These are phyloP conservation scores for Chaetothyriales sp. DNA, from an alignment of 2,329 filamentous ascomycete genomes.

Conservation along the genomic window DNA sequence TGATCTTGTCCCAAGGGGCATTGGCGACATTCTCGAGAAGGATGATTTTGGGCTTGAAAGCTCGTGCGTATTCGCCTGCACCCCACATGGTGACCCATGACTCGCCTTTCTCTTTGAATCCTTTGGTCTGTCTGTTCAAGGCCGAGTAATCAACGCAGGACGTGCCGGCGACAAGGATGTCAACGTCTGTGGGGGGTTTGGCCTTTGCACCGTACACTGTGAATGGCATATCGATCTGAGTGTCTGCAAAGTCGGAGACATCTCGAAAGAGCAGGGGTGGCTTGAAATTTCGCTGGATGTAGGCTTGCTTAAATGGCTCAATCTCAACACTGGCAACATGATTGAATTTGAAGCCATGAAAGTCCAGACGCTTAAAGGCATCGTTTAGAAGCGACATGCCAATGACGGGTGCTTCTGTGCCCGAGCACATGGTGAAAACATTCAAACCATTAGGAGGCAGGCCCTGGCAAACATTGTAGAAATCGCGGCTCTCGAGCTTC, in stretches of 20 bases:
- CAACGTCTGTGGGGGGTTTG: slow-evolving; percentile 41
- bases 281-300: slow-evolving; percentile 45
- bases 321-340: slow-evolving; percentile 52
- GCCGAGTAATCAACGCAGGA: slow-evolving; percentile 61
- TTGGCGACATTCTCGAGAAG: slow-evolving; percentile 56
- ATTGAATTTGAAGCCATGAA: slow-evolving; percentile 29
- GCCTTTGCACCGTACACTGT: slow-evolving; percentile 51
- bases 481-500: slow-evolving; percentile 15
- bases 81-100: slow-evolving; percentile 51
- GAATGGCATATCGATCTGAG: slow-evolving; percentile 22
- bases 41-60: slow-evolving; percentile 45
- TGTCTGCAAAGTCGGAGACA: slow-evolving; percentile 38
- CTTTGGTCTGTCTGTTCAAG: slow-evolving; percentile 44
- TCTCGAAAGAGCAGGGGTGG: slow-evolving; percentile 42
- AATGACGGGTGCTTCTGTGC: slow-evolving; percentile 59
- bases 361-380: slow-evolving; percentile 22
- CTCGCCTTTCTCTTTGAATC: slow-evolving; percentile 42
- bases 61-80: slow-evolving; percentile 41
- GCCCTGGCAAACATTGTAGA: slow-evolving; percentile 23
- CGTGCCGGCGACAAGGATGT: slow-evolving; percentile 57
- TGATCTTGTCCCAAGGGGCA: slow-evolving; percentile 44
- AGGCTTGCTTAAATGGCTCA: slow-evolving; percentile 48
- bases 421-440: slow-evolving; percentile 62
- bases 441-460: slow-evolving; percentile 29
- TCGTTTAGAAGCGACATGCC: slow-evolving; percentile 44